Evolutionary conservation across 371 early-diverging fungal species (phyloP), one percentile per base, ranked within the genome.

Genomic region (Conidiobolus incongruus): DNA sequence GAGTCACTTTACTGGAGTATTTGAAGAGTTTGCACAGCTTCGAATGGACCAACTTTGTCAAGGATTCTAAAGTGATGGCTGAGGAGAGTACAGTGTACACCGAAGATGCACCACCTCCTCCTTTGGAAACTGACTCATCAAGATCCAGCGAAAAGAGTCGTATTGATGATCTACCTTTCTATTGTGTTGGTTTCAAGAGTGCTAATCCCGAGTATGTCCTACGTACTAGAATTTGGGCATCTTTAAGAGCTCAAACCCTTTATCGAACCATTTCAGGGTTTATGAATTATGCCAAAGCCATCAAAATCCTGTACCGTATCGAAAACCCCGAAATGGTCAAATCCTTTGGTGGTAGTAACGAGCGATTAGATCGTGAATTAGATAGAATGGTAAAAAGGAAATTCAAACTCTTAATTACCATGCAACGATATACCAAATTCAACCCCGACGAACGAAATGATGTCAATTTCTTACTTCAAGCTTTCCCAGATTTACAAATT

Each of bases 41-140:
- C n/a, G 89, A 87, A 52, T 87, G 86, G 87, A 81, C 78, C 40
- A 86, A 86, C 58, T 89, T 84, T 63, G 83, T 89, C 23, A 70
- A 76, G 52, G 85, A 87, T 49, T 83, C 81, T 40, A 83, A 82
- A 58, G 66, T 79, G 20, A 47, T 80, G 50, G 81, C 66, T 0
- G 75, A 79, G 44, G 78, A 78, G 32, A 75, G 65, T 10, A 52
- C 45, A 3, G 44, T 61, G 44, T 52, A 54, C 20, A 29, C 22
- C 21, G 48, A 46, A 33, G 31, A 51, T 30, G 33, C 43, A 3
- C 33, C 44, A 1, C 45, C 24, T 16, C 26, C 50, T 6, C 51
- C 54, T 19, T 11, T 17, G 6, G 47, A 51, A 23, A 31, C 40
- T 15, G 48, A 52, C 30, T 10, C 21, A 4, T 31, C 31, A n/a